Base-by-base conservation (phyloP, 179 eudicot genomes). In the Silene vulgaris region DNA sequence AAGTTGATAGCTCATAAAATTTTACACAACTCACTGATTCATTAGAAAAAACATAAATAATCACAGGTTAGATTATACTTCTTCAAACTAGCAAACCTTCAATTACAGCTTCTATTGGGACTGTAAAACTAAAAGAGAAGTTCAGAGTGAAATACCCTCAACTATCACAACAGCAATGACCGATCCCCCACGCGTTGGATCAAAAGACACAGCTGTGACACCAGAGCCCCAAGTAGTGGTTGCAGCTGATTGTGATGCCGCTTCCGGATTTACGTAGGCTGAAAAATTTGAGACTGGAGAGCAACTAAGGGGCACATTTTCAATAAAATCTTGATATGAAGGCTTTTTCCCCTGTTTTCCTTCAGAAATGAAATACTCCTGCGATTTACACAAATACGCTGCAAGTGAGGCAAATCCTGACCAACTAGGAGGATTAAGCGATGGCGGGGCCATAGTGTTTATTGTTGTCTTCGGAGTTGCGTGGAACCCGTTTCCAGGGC, bases 191-290 rank as follows among this genome's bases (percentile, higher is more conserved):
- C 93, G 90, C 56, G 98, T 94, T 17, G 98, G 98, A 86, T 94
- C 98, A 81, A 94, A 94, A 21, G 98, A 90, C 84, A 94, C 96
- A 78, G 98, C 97, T 75, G 98, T 94, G 74, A 94, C 98, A 74
- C 98, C 98, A 80, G 98, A 94, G 71, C 98, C 98, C 98, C 98
- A 94, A n/a, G 98, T 94, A 74, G 98, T 94, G 73, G 96, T 92
- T 48, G 97, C 93, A 76, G 94, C 87, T 76, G 94, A 90, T 75
- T 92, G 96, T 73, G 97, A 91, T 64, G 98, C 97, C 37, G 97
- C 92, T 80, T 94, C 98, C 3, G 98, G 98, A 78, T 89, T 94
- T 69, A 94, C 98, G 78, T 94, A 94, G 23, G 98, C 98, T 74
- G 98, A 94, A 80, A 94, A 94, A 82, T 94, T 94, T 32, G 98